Percentiles rank a stretch among this genome's conserved stretches.
These are phyloP conservation scores for Metschnikowia reukaufii DNA, from an alignment of 805 yeast genomes.

Conservation along the genomic window DNA sequence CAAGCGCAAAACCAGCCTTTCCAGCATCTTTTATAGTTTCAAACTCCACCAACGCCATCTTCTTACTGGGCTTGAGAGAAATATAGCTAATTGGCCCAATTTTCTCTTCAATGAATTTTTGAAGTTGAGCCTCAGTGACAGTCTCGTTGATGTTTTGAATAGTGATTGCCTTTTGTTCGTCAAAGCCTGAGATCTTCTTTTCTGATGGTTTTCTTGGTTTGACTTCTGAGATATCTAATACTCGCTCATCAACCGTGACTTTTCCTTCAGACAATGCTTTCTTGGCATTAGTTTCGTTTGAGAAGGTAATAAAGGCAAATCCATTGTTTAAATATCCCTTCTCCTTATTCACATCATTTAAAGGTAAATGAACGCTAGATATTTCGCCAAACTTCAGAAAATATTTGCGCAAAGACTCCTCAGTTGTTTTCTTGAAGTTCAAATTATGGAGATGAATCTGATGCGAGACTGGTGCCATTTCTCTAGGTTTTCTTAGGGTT, in stretches of 20 bases:
- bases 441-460: constrained; percentile 58
- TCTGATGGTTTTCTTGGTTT: constrained; percentile 28
- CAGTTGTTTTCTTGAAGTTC: constrained; percentile 44
- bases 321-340: constrained; percentile 51
- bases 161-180: constrained; percentile 23
- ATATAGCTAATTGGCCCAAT: constrained; percentile 40
- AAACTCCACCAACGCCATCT: constrained; percentile 54
- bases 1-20: constrained; percentile 44
- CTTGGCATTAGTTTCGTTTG: constrained; percentile 43
- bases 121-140: constrained; percentile 35
- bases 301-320: constrained; percentile 62
- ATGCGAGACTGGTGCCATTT: constrained; percentile 22
- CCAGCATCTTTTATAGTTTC: constrained; percentile 48
- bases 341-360: constrained; percentile 30
- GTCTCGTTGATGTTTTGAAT: constrained; percentile 33
- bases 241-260: constrained; percentile 44
- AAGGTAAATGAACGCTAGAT: constrained; percentile 52
- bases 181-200: constrained; percentile 17
- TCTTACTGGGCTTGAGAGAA: constrained; percentile 44
- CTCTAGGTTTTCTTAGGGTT: constrained; percentile 27
- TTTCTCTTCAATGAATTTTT: constrained; percentile 24
- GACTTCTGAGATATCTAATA: constrained; percentile 50
- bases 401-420: constrained; percentile 34
- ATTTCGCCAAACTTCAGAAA: constrained; percentile 55
- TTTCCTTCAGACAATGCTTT: constrained; percentile 46